A percentile compares a stretch with the other conserved stretches of the same genome.
Conservation (phyloP, 495 filamentous ascomycete genomes). For the Parmelia sp. region DNA sequence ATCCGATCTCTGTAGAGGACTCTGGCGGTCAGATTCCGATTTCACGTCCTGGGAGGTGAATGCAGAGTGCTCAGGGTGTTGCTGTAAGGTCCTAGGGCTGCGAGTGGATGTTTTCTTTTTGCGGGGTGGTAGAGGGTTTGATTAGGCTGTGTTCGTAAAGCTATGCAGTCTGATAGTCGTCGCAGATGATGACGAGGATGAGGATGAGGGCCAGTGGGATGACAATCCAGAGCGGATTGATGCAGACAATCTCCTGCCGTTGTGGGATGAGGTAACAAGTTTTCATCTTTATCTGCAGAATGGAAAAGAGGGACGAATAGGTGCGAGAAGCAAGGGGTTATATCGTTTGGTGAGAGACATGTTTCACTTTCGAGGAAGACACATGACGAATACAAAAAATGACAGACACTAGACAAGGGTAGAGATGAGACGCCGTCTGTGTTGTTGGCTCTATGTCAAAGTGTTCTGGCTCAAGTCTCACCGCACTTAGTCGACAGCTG, state of each 20-base stretch:
- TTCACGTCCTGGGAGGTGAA: not conserved
- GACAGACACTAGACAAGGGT: not conserved
- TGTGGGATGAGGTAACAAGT: no score
- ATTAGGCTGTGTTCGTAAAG: not conserved
- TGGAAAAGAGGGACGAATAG: not conserved
- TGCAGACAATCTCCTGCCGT: not conserved
- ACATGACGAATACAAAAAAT: not conserved
- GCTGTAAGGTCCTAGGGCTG: not conserved
- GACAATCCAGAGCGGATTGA: not conserved
- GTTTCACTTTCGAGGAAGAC: not conserved
- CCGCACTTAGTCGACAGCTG: not conserved
- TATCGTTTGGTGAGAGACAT: not conserved
- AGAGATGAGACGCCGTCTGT: not conserved
- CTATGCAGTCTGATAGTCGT: not conserved
- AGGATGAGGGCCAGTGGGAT: not conserved
- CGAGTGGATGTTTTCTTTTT: not conserved
- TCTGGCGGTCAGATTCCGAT: not conserved
- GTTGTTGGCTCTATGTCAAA: not conserved
- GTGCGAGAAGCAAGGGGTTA: not conserved
- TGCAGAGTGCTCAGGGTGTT: not conserved
- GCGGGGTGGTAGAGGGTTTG: not conserved
- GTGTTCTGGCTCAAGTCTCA: not conserved
- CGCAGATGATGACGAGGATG: not conserved
- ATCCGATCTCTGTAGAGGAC: not conserved
- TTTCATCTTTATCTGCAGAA: not conserved